These are phyloP conservation scores for Nyssa sinensis DNA, from an alignment of 148 eudicot genomes.

Conservation along the genomic window DNA sequence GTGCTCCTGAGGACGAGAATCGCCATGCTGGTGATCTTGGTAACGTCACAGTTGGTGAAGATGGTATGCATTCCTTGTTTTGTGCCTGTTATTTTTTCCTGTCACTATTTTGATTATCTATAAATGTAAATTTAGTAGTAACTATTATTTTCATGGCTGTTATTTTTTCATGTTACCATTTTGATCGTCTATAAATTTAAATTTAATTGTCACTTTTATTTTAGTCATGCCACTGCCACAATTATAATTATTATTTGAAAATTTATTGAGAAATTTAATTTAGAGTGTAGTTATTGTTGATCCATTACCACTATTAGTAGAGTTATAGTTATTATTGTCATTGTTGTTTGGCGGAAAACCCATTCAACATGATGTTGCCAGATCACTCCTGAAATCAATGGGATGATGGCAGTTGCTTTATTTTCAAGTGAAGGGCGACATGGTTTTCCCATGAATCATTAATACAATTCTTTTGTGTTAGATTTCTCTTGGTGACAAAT, in stretches of 20 bases:
- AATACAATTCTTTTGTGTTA: not conserved
- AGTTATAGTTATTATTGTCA: not conserved
- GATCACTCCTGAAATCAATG: not conserved
- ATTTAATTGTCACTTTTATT: not conserved
- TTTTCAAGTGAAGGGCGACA: not conserved
- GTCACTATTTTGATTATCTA: not conserved
- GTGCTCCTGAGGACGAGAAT: constrained; percentile 84
- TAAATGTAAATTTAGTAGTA: not conserved
- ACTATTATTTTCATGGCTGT: not conserved
- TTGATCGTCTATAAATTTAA: not conserved
- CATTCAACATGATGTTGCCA: not conserved
- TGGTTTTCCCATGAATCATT: not conserved
- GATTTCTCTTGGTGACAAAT: not conserved
- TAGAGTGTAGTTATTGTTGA: not conserved
- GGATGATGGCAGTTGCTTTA: not conserved
- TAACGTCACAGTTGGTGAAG: constrained; percentile 84
- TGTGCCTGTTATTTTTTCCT: not conserved
- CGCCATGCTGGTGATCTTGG: constrained; percentile 99
- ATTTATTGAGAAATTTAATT: not conserved
- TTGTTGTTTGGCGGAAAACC: not conserved
- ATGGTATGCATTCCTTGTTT: constrained; percentile 52
- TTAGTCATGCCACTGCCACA: not conserved
- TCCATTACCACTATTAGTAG: not conserved
- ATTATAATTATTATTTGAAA: not conserved
- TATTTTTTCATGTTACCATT: not conserved